These are phyloP conservation scores for Parastagonospora avenae DNA, from an alignment of 2,329 filamentous ascomycete genomes.

Conservation along the genomic window DNA sequence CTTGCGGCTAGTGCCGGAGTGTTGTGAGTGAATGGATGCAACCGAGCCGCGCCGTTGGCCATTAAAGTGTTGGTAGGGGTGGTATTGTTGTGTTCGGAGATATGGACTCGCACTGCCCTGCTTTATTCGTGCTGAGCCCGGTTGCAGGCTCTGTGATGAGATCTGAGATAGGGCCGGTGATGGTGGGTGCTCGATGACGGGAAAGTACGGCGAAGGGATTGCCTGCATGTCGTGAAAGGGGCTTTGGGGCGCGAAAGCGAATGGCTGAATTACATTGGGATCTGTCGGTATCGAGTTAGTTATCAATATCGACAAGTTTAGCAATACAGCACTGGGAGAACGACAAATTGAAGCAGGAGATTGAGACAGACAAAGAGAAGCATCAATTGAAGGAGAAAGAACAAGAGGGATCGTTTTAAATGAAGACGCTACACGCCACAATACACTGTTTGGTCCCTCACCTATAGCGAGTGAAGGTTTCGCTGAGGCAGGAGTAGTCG, in stretches of 20 bases:
- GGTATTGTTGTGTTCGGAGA: conserved; percentile 61
- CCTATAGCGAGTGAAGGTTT: conserved; percentile 28
- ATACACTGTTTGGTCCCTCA: conserved; percentile 29
- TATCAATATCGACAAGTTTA: background rate
- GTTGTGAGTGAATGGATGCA: conserved; percentile 71
- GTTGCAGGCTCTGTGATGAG: conserved; percentile 51
- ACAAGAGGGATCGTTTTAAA: conserved; percentile 12
- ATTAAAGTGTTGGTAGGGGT: conserved; percentile 56
- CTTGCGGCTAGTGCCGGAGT: conserved; percentile 62
- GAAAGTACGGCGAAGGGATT: conserved; percentile 49
- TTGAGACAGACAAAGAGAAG: conserved; percentile 25
- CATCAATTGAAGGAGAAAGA: conserved; percentile 15
- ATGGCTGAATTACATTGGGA: conserved; percentile 63
- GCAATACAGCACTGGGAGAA: conserved; percentile 29
- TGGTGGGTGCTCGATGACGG: conserved; percentile 55
- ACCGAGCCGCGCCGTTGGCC: conserved; percentile 68
- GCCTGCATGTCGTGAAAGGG: conserved; percentile 50
- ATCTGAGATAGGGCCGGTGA: conserved; percentile 69
- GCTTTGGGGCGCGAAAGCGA: conserved; percentile 48
- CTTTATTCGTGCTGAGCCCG: conserved; percentile 51
- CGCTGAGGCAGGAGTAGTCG: conserved; percentile 47
- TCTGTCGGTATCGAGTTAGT: conserved; percentile 50
- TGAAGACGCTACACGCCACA: conserved; percentile 33
- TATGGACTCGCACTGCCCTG: conserved; percentile 70
- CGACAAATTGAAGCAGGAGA: conserved; percentile 44